Evolutionary conservation across 2,329 filamentous ascomycete species (phyloP).

Genomic region (Alternaria brassicae): DNA sequence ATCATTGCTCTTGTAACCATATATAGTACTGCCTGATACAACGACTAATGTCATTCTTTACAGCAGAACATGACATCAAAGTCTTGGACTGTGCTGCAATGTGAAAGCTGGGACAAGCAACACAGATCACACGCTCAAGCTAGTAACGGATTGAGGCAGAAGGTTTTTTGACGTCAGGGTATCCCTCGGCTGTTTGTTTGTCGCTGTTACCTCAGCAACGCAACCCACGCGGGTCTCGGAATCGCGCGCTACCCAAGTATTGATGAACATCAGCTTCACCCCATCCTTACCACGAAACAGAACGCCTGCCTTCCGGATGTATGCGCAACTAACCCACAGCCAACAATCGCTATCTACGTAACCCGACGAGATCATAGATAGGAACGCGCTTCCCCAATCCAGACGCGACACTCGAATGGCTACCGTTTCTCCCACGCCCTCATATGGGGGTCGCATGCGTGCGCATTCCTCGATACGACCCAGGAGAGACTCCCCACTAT

Average conservation of each 20-base stretch:
- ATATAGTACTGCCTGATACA: not conserved
- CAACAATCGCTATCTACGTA: slow-evolving; percentile 49
- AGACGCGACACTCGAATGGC: slow-evolving; percentile 41
- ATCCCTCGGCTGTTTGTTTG: slow-evolving; percentile 20
- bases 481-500: slow-evolving; percentile 57
- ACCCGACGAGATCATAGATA: slow-evolving; percentile 29
- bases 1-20: not conserved
- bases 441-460: slow-evolving; percentile 49
- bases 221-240: slow-evolving; percentile 31
- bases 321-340: slow-evolving; percentile 49
- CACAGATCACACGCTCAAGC: not conserved
- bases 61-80: too few species aligned
- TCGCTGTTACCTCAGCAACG: slow-evolving; percentile 36
- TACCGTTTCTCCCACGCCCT: slow-evolving; percentile 50
- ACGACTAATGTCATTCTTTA: not conserved
- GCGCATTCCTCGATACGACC: slow-evolving; percentile 45
- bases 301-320: slow-evolving; percentile 42
- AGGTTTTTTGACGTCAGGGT: not conserved
- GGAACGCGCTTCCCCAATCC: slow-evolving; percentile 24
- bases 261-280: slow-evolving; percentile 29
- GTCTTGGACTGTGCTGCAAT: not conserved
- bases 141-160: not conserved
- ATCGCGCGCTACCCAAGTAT: slow-evolving; percentile 26
- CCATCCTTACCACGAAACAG: slow-evolving; percentile 47
- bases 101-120: not conserved